phyloP scores from a whole-genome alignment of 805 yeast genomes.

The Schizosaccharomyces japonicus region DNA sequence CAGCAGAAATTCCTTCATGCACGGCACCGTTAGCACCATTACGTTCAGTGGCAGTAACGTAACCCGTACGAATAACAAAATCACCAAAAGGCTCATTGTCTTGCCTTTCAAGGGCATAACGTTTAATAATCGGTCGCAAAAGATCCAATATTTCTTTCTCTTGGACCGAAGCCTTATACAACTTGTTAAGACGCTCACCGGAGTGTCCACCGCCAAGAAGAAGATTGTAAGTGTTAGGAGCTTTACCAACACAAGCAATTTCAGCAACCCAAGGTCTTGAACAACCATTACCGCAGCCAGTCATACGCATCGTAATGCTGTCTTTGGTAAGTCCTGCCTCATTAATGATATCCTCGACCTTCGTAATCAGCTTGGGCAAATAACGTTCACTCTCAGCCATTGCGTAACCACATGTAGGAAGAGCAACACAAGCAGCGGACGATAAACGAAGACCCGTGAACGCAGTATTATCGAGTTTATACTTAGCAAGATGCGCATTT shows the following conservation, averaged over 20 bases:
- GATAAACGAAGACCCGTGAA: conserved; percentile 69
- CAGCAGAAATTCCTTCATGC: background rate
- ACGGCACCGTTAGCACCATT: background rate
- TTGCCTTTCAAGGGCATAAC: conserved; percentile 77
- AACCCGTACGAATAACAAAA: conserved; percentile 65
- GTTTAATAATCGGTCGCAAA: conserved; percentile 67
- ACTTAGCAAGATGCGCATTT: conserved; percentile 40
- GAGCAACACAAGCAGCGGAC: conserved; percentile 90
- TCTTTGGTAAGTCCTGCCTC: conserved; percentile 86
- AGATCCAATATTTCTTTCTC: conserved; percentile 67
- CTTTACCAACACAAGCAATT: conserved; percentile 85
- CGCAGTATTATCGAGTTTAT: conserved; percentile 61
- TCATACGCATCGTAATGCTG: conserved; percentile 89
- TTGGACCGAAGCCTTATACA: conserved; percentile 64
- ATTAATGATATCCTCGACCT: conserved; percentile 68
- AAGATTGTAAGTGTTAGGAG: conserved; percentile 75
- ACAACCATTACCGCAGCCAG: conserved; percentile 97
- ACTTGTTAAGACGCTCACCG: conserved; percentile 78
- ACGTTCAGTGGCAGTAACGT: conserved; percentile 50
- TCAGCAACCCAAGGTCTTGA: conserved; percentile 97
- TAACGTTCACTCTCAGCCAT: conserved; percentile 93
- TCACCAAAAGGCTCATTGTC: conserved; percentile 93
- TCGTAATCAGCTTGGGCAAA: conserved; percentile 56
- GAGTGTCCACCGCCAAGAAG: conserved; percentile 90
- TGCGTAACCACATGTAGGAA: conserved; percentile 96